These are phyloP conservation scores for Aciculoconidium aculeatum DNA, from an alignment of 805 yeast genomes.

Conservation along the genomic window DNA sequence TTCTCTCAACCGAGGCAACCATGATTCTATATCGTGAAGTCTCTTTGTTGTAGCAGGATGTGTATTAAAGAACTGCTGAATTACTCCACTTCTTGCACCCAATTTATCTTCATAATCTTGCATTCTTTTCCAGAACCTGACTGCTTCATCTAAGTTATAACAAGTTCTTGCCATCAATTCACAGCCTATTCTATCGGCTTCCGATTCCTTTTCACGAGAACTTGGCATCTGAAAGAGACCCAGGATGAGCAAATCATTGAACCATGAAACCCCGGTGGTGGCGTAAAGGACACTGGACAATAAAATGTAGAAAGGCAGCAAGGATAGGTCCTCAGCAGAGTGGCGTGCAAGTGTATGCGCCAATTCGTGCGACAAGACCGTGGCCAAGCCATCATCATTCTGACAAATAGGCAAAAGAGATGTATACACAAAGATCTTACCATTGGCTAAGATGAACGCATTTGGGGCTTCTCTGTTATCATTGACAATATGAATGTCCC, in stretches of 20 bases:
- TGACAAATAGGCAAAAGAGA: conserved; percentile 72
- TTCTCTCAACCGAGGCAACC: conserved; percentile 58
- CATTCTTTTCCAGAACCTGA: conserved; percentile 82
- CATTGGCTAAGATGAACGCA: conserved; percentile 95
- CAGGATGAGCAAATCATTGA: conserved; percentile 48
- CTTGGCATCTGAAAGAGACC: conserved; percentile 72
- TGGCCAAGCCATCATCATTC: conserved; percentile 90
- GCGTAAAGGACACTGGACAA: conserved; percentile 50
- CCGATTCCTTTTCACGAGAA: conserved; percentile 89
- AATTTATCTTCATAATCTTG: conserved; percentile 30
- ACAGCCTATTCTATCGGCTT: conserved; percentile 92
- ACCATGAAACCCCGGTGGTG: conserved; percentile 50
- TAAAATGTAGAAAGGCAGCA: conserved; percentile 63
- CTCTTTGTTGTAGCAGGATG: conserved; percentile 85
- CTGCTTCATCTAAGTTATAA: conserved; percentile 70
- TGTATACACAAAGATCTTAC: conserved; percentile 86
- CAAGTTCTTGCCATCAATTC: conserved; percentile 91
- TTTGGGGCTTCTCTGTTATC: conserved; percentile 83
- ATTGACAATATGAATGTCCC: conserved; percentile 69
- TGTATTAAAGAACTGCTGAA: conserved; percentile 69
- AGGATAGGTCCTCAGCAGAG: conserved; percentile 74
- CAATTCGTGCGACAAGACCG: conserved; percentile 88
- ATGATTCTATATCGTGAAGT: conserved; percentile 56
- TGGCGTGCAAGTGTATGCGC: conserved; percentile 95
- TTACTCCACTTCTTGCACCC: conserved; percentile 9